phyloP scores from a whole-genome alignment of 2,329 filamentous ascomycete species.

The Colletotrichum eleusines region DNA sequence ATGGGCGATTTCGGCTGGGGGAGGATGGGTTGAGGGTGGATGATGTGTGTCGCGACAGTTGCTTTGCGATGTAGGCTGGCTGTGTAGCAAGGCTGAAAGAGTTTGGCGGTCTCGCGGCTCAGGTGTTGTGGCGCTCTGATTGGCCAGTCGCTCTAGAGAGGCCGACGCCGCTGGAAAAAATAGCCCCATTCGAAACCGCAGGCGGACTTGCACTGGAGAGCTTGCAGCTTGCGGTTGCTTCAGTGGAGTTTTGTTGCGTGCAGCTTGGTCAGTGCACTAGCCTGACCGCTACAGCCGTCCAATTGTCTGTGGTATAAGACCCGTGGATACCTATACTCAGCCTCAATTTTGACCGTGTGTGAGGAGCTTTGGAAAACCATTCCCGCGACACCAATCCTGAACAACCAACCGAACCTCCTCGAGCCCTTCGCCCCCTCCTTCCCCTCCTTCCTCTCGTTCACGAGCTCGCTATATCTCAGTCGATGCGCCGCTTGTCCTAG shows the following conservation, averaged over 20 bases:
- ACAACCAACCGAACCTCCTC: constrained; percentile 4
- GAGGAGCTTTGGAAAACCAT: constrained; percentile 50
- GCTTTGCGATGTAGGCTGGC: constrained; percentile 38
- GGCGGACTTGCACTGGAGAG: constrained; percentile 17
- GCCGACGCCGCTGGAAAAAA: constrained; percentile 39
- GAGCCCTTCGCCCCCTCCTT: background rate
- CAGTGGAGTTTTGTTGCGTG: constrained; percentile 9
- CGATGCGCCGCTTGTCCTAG: constrained; percentile 49
- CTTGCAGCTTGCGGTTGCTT: constrained; percentile 16
- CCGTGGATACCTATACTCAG: constrained; percentile 46
- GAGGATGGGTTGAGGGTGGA: constrained; percentile 42
- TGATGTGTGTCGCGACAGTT: constrained; percentile 32
- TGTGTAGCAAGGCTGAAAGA: constrained; percentile 52
- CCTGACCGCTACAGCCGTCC: constrained; percentile 18
- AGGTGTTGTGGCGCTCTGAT: constrained; percentile 27
- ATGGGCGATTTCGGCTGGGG: constrained; percentile 39
- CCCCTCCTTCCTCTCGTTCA: constrained; percentile 23
- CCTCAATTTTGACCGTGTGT: constrained; percentile 46
- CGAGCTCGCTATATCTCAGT: constrained; percentile 41
- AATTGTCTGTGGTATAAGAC: constrained; percentile 25
- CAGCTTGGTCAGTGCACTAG: constrained; percentile 14
- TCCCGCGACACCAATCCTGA: constrained; percentile 44
- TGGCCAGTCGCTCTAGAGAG: constrained; percentile 25
- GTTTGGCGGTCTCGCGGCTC: constrained; percentile 39
- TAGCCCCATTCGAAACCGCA: constrained; percentile 10